Percentiles rank a stretch among this genome's conserved stretches.
These are phyloP conservation scores for Metarhizium guizhouense DNA, from an alignment of 2,329 filamentous ascomycete species.

Conservation along the genomic window DNA sequence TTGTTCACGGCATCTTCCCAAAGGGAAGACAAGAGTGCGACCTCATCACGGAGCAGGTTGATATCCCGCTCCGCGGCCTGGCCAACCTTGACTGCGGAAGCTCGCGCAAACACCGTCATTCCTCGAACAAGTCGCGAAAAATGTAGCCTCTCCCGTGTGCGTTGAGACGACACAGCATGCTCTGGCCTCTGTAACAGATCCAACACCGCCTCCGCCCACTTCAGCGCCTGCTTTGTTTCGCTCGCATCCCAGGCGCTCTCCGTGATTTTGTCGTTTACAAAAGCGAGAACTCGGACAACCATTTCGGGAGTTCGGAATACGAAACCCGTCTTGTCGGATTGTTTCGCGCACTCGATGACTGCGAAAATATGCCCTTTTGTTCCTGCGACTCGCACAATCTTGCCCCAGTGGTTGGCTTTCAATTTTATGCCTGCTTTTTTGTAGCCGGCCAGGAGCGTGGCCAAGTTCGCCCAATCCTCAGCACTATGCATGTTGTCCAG, in stretches of 20 bases:
- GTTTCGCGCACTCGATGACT: slow-evolving; percentile 42
- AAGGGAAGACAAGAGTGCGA: slow-evolving; percentile 15
- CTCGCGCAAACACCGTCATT: slow-evolving; percentile 19
- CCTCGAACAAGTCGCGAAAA: slow-evolving; percentile 21
- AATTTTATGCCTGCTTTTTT: slow-evolving; percentile 32
- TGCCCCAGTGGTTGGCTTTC: slow-evolving; percentile 21
- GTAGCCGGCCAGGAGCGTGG: slow-evolving; percentile 41
- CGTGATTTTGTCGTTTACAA: slow-evolving; percentile 29
- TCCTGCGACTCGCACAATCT: slow-evolving; percentile 33
- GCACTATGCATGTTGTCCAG: slow-evolving; percentile 36
- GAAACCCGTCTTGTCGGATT: slow-evolving; percentile 36
- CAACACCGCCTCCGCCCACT: slow-evolving; percentile 37
- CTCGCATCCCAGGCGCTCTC: slow-evolving; percentile 23
- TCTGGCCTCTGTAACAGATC: slow-evolving; percentile 38
- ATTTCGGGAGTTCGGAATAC: slow-evolving; percentile 31
- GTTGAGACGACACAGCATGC: slow-evolving; percentile 21
- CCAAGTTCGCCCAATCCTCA: slow-evolving; percentile 44
- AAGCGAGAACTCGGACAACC: slow-evolving; percentile 20
- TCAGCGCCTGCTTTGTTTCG: slow-evolving; percentile 32
- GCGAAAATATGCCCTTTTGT: slow-evolving; percentile 30
- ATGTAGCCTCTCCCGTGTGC: slow-evolving; percentile 13
- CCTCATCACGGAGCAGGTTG: slow-evolving; percentile 19
- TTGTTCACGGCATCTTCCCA: slow-evolving; percentile 16
- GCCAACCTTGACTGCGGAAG: slow-evolving; percentile 16
- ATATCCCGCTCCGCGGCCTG: slow-evolving; percentile 16